Evolutionary conservation across 1,284 basidiomycete genomes (phyloP).

Genomic region (Pseudozyma sp.): DNA sequence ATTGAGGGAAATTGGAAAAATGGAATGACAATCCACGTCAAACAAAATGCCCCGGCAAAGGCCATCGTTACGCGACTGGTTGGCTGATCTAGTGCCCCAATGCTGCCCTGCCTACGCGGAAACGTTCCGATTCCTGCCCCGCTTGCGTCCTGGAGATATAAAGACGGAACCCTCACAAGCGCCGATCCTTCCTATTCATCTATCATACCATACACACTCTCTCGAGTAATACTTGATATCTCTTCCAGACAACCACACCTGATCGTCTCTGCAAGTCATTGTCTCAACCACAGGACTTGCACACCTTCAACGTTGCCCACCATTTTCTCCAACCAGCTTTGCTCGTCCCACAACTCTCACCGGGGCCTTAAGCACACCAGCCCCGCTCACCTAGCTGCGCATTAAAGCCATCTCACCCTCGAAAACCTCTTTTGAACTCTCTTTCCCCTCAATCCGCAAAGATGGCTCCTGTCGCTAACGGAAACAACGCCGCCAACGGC

Average conservation of each 20-base stretch:
- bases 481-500: conserved; percentile 34
- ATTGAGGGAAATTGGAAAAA: neutral
- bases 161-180: no score
- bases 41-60: neutral
- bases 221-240: neutral
- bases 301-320: conserved; percentile 46
- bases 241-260: conserved; percentile 3
- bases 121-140: neutral
- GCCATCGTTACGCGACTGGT: neutral
- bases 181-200: no score
- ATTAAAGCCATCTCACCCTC: conserved; percentile 40
- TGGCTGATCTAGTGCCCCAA: neutral
- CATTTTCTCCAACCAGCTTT: conserved; percentile 68
- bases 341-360: conserved; percentile 66
- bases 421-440: conserved; percentile 22
- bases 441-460: conserved; percentile 15
- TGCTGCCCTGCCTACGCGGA: neutral
- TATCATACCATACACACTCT: no score
- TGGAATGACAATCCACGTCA: conserved; percentile 6
- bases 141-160: no score
- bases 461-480: conserved; percentile 65
- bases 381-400: conserved; percentile 58
- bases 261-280: conserved; percentile 42
- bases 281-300: conserved; percentile 49
- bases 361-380: conserved; percentile 66